Conservation (phyloP, 208 protist genomes). For the Leishmania major region DNA sequence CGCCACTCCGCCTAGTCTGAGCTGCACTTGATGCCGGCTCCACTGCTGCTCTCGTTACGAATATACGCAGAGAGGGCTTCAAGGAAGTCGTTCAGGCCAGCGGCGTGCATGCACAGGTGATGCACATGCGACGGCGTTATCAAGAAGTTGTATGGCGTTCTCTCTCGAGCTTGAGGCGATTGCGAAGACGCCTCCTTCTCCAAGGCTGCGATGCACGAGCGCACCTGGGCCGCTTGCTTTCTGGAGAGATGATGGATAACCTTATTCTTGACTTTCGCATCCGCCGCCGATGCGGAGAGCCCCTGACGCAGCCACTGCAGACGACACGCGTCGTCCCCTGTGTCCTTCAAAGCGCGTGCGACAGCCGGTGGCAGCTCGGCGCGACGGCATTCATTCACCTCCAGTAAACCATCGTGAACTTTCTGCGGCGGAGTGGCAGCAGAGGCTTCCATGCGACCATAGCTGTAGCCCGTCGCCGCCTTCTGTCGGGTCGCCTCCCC, state of each 20-base stretch:
- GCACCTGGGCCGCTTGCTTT: conserved; percentile 19
- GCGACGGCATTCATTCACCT: no score
- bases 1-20: neutral
- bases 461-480: neutral
- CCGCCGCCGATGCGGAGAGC: neutral
- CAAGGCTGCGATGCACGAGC: conserved; percentile 12
- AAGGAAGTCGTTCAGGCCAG: conserved; percentile 10
- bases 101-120: conserved; percentile 24
- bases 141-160: conserved; percentile 14
- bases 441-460: neutral
- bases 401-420: neutral
- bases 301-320: conserved; percentile 6
- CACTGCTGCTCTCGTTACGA: neutral
- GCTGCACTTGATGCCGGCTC: neutral
- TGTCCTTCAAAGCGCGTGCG: neutral
- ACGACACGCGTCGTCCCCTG: neutral
- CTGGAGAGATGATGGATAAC: conserved; percentile 18
- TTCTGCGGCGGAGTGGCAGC: neutral
- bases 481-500: neutral
- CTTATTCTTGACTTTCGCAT: neutral
- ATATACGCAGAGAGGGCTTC: conserved; percentile 14
- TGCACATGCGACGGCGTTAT: conserved; percentile 24
- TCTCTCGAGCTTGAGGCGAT: no score
- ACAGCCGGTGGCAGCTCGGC: neutral
- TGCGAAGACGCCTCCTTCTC: conserved; percentile 2